phyloP scores from a whole-genome alignment of 1,284 basidiomycete genomes.

The Austropuccinia psidii region DNA sequence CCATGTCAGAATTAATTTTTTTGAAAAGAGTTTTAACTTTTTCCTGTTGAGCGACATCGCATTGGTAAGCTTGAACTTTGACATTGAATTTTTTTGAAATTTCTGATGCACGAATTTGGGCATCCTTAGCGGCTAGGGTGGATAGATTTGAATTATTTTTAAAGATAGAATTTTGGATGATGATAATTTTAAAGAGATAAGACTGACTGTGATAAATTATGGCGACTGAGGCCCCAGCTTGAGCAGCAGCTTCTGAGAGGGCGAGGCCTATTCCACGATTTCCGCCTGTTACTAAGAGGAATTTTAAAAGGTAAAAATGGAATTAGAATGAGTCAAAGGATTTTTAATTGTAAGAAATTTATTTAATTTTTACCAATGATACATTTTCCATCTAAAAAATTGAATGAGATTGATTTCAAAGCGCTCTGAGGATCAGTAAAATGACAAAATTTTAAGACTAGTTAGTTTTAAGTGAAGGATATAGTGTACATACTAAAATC shows the following conservation, averaged over 20 bases:
- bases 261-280: slow-evolving; percentile 42
- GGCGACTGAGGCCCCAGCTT: slow-evolving; percentile 47
- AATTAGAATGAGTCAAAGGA: too few species aligned
- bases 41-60: slow-evolving; percentile 46
- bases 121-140: slow-evolving; percentile 12
- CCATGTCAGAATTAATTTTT: slow-evolving; percentile 37
- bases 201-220: slow-evolving; percentile 35
- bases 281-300: slow-evolving; percentile 37
- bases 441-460: too few species aligned
- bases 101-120: slow-evolving; percentile 37
- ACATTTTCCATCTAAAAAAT: too few species aligned
- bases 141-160: neutral
- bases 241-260: slow-evolving; percentile 45
- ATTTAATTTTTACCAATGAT: too few species aligned
- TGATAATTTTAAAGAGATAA: neutral
- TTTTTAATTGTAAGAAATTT: too few species aligned
- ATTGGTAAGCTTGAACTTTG: slow-evolving; percentile 48
- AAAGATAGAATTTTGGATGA: neutral
- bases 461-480: too few species aligned
- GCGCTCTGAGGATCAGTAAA: too few species aligned
- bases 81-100: slow-evolving; percentile 45
- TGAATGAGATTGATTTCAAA: too few species aligned
- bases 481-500: too few species aligned
- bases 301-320: too few species aligned
- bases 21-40: slow-evolving; percentile 41